Evolutionary conservation across 345 rosid species (phyloP).

Genomic region (Arabidopsis arenosa): DNA sequence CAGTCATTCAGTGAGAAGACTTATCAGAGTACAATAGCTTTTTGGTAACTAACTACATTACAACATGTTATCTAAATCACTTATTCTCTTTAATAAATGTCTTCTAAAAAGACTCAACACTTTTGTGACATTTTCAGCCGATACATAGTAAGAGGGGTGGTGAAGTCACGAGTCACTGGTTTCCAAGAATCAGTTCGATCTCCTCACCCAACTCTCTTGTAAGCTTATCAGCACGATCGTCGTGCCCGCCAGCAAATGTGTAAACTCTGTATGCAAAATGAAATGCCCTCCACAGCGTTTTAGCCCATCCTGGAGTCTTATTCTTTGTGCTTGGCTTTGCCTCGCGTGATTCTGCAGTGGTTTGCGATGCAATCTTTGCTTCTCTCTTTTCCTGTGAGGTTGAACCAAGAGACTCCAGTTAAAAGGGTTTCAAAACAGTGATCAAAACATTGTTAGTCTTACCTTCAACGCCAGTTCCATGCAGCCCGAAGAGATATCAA

Average conservation of each 20-base stretch:
- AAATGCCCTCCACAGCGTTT: slow-evolving; percentile 81
- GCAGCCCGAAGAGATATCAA: slow-evolving; percentile 86
- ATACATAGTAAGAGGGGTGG: slow-evolving; percentile 18
- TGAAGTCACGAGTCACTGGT: slow-evolving; percentile 31
- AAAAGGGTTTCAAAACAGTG: slow-evolving; percentile 6
- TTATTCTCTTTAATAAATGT: slow-evolving; percentile 8
- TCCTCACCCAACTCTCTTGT: slow-evolving; percentile 73
- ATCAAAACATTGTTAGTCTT: slow-evolving; percentile 19
- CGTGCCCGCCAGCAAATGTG: slow-evolving; percentile 86
- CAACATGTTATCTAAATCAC: slow-evolving; percentile 29
- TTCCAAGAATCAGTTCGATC: slow-evolving; percentile 57
- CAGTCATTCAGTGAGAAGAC: slow-evolving; percentile 11
- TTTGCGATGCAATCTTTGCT: slow-evolving; percentile 47
- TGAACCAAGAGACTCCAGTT: slow-evolving; percentile 9
- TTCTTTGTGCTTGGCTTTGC: slow-evolving; percentile 39
- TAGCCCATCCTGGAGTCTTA: slow-evolving; percentile 39
- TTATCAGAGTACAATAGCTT: slow-evolving; percentile 24
- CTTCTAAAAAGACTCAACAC: neutral
- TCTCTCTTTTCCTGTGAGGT: slow-evolving; percentile 67
- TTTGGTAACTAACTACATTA: slow-evolving; percentile 29
- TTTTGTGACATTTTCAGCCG: slow-evolving; percentile 25
- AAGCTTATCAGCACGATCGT: slow-evolving; percentile 79
- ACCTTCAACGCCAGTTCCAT: slow-evolving; percentile 88
- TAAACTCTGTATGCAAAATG: slow-evolving; percentile 81
- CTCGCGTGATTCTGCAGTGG: slow-evolving; percentile 17